Evolutionary conservation across 495 filamentous ascomycete genomes (phyloP), one percentile per base, ranked within the genome.

Genomic region (Trichoderma parareesei): DNA sequence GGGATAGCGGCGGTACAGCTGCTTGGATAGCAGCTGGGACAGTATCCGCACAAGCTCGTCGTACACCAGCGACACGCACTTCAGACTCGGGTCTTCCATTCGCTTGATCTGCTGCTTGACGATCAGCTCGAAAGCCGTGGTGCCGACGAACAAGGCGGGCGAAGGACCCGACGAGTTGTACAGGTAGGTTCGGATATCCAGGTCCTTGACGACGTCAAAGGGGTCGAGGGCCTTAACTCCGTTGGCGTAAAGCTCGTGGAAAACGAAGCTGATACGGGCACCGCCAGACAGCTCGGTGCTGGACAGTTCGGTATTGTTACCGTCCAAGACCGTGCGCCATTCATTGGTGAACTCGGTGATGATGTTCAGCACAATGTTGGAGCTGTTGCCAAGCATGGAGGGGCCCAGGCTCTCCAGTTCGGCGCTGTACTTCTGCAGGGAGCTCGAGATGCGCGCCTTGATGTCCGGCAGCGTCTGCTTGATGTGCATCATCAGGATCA

Each of bases 401-500:
- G 97, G 94, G 33, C 95, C 95, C 20, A 99, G 83, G 63, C 87
- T 83, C 40, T 81, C 74, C 27, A 99, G 84, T 75, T 99, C 95
- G 43, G 86, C 76, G 3, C 82, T 81, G 75, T 99, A 99, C 70
- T 98, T 98, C 71, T 93, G 90, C 60, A 99, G 84, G 42, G 92
- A 96, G 65, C 90, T 87, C 11, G 89, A 84, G 72, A 99, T 99
- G 66, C 95, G 89, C 18, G 88, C 89, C 76, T 98, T 99, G 81
- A 99, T 99, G 73, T 99, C 94, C 37, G 94, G 94, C 11, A 99
- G 84, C 7, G 94, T 99, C 80, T 99, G 94, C 77, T 99, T 99
- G 81, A 99, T 99, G 81, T 99, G 94, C 94, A 98, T 99, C 94
- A 98, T 98, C 66, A 99, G 85, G 76, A 99, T 98, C 75, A 98